phyloP scores from a whole-genome alignment of 2,329 filamentous ascomycete species.

The Fonsecaea erecta region DNA sequence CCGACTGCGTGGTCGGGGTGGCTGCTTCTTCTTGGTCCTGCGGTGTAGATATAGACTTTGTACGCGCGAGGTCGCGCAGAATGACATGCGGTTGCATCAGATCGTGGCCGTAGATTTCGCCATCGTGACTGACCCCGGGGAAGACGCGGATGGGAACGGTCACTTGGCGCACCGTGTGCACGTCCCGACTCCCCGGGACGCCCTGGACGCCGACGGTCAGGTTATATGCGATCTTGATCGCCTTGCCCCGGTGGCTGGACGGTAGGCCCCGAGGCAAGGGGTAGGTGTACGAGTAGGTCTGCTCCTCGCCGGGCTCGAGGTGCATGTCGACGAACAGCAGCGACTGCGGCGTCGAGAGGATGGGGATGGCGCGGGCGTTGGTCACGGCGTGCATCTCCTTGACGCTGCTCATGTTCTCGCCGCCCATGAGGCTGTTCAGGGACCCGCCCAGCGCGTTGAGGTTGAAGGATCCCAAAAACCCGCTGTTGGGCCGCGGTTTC shows the following conservation, averaged over 20 bases:
- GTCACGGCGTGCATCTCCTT: conserved; percentile 91
- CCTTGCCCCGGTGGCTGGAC: conserved; percentile 85
- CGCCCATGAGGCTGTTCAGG: conserved; percentile 82
- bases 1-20: conserved; percentile 51
- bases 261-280: conserved; percentile 85
- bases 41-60: conserved; percentile 58
- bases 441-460: conserved; percentile 90
- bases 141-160: conserved; percentile 92
- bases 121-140: conserved; percentile 86
- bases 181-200: conserved; percentile 74
- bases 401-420: conserved; percentile 86
- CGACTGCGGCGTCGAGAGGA: conserved; percentile 93
- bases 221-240: conserved; percentile 89
- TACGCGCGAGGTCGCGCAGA: conserved; percentile 77
- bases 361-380: conserved; percentile 82
- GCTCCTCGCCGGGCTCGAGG: conserved; percentile 85
- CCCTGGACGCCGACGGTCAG: conserved; percentile 90
- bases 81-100: conserved; percentile 93
- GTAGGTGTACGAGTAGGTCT: conserved; percentile 84
- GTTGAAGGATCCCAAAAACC: conserved; percentile 79
- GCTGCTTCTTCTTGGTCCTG: conserved; percentile 47
- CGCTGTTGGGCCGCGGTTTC: conserved; percentile 73
- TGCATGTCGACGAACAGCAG: conserved; percentile 93
- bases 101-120: conserved; percentile 89
- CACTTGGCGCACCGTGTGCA: conserved; percentile 82